Evolutionary conservation across 1,284 basidiomycete species (phyloP), one percentile per base, ranked within the genome.

Genomic region (Kalmanozyma brasiliensis): DNA sequence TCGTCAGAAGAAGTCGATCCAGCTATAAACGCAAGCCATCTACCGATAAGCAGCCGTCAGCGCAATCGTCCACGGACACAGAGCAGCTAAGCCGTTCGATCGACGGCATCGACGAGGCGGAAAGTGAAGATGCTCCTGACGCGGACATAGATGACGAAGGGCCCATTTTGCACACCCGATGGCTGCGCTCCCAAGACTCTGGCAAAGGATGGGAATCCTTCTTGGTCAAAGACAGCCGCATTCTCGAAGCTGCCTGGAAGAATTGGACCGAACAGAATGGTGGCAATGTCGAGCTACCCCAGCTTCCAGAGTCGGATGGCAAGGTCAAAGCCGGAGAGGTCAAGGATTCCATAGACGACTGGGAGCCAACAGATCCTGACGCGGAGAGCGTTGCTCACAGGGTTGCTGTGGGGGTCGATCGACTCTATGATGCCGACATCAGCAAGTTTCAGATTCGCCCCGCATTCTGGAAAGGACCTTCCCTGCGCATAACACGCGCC

Each of bases 391-490:
- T 55, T 3, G 20, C 56, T 13, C 68, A 73, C 63, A 58, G 60
- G 38, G 62, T 77, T 1, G 63, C 75, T n/a, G 71, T 75, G 2
- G 65, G 56, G 8, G 30, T 49, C 26, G 75, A 77, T 41, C 56
- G 60, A 17, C 59, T 77, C 16, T 77, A 64, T 33, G 75, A 77
- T 48, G 75, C 75, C 16, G 75, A 77, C 47, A 35, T 77, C 32
- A 60, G 60, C 44, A 46, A 52, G 33, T 56, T 55, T 23, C 26
- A 55, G 35, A 63, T 61, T 40, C 59, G 83, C 48, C 85, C 86
- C 0, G 85, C 86, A 22, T 87, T 86, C 73, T 87, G 86, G 86
- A 82, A 82, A 23, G 85, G 84, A 1, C 80, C 84, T 0, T 77
- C 83, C 26, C 84, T 86, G 17, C 83, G 84, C 1, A 86, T 87